A percentile compares a stretch with the other conserved stretches of the same genome.
Conservation (phyloP, 1,284 basidiomycete species). For the Peniophora sp. region DNA sequence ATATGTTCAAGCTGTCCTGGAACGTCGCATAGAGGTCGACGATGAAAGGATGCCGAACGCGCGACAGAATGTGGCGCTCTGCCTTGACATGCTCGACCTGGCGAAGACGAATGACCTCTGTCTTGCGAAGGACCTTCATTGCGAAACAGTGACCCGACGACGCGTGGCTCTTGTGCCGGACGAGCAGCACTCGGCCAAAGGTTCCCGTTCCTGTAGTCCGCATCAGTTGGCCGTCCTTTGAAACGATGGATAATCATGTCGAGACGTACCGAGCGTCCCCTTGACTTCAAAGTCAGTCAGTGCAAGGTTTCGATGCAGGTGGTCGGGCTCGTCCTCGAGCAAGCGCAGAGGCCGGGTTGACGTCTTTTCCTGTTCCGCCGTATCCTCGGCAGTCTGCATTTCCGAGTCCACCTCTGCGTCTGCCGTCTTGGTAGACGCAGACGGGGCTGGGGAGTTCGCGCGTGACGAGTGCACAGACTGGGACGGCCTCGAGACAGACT, state of each 20-base stretch:
- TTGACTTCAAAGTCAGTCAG: conserved; percentile 76
- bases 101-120: conserved; percentile 90
- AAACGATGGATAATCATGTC: conserved; percentile 5
- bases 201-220: conserved; percentile 74
- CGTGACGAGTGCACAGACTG: conserved; percentile 12
- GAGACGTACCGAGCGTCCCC: conserved; percentile 56
- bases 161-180: conserved; percentile 47
- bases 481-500: not conserved
- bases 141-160: conserved; percentile 63
- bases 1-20: conserved; percentile 91
- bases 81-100: conserved; percentile 99
- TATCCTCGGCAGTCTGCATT: conserved; percentile 9
- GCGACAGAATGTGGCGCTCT: conserved; percentile 91
- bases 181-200: conserved; percentile 88
- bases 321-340: conserved; percentile 63
- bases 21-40: conserved; percentile 93
- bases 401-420: conserved; percentile 7
- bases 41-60: conserved; percentile 75
- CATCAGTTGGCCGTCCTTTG: not conserved
- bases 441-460: conserved; percentile 1
- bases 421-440: conserved; percentile 7
- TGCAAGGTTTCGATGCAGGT: conserved; percentile 48
- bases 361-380: conserved; percentile 2
- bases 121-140: conserved; percentile 89
- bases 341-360: conserved; percentile 42